These are phyloP conservation scores for Pseudocercospora musae DNA, from an alignment of 2,329 filamentous ascomycete genomes.

Conservation along the genomic window DNA sequence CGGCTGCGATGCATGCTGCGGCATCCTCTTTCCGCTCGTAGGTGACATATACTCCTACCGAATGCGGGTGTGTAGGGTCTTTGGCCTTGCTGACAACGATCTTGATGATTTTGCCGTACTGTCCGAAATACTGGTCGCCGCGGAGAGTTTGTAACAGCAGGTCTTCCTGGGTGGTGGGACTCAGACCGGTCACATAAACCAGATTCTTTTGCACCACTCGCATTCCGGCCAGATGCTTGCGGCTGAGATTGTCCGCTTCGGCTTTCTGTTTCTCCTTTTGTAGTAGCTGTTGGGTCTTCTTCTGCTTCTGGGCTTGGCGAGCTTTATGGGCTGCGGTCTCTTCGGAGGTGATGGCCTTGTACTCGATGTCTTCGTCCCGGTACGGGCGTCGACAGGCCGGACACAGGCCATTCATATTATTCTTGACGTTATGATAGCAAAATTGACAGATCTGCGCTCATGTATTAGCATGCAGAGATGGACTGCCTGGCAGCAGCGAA, in stretches of 20 bases:
- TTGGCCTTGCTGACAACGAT: slow-evolving; percentile 98
- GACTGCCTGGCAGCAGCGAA: not conserved
- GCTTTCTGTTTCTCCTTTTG: slow-evolving; percentile 96
- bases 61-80: slow-evolving; percentile 70
- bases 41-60: slow-evolving; percentile 96
- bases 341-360: slow-evolving; percentile 90
- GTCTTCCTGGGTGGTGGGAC: slow-evolving; percentile 87
- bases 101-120: slow-evolving; percentile 97
- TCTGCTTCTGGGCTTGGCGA: slow-evolving; percentile 76
- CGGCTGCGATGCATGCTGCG: slow-evolving; percentile 80
- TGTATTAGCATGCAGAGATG: slow-evolving; percentile 10
- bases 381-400: slow-evolving; percentile 96
- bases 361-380: slow-evolving; percentile 95
- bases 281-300: slow-evolving; percentile 83
- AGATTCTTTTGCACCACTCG: slow-evolving; percentile 97
- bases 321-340: slow-evolving; percentile 75
- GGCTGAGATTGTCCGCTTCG: slow-evolving; percentile 90
- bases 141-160: slow-evolving; percentile 86
- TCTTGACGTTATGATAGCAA: slow-evolving; percentile 99
- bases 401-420: slow-evolving; percentile 94
- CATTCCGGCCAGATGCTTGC: slow-evolving; percentile 92
- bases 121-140: slow-evolving; percentile 90
- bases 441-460: slow-evolving; percentile 86
- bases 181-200: slow-evolving; percentile 94
- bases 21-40: slow-evolving; percentile 91